phyloP scores from a whole-genome alignment of 768 basidiomycete species.

The Tremella yokohamensis region DNA sequence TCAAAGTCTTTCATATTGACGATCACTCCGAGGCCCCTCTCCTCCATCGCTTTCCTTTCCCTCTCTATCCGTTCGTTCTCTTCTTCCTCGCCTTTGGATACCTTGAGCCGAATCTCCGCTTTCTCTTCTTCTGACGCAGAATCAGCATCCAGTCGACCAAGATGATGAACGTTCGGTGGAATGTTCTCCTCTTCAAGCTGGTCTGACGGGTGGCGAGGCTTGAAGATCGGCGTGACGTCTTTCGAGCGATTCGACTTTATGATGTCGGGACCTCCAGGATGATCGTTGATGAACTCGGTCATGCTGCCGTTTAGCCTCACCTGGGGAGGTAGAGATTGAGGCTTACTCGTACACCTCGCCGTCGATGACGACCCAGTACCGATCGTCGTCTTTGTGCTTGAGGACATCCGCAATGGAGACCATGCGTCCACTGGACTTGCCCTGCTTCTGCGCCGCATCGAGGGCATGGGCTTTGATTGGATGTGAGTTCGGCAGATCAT shows the following conservation, averaged over 20 bases:
- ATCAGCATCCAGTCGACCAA: conserved; percentile 29
- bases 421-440: conserved; percentile 4
- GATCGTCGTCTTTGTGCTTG: conserved; percentile 27
- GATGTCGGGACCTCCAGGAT: conserved; percentile 45
- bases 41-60: conserved; percentile 44
- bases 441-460: not conserved
- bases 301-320: conserved; percentile 18
- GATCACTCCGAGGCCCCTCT: conserved; percentile 46
- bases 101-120: conserved; percentile 28
- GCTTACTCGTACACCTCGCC: conserved; percentile 45
- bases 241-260: conserved; percentile 36
- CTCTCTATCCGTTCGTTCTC: conserved; percentile 48
- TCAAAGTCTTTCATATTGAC: conserved; percentile 52
- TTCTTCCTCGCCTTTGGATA: conserved; percentile 35
- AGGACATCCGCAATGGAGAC: conserved; percentile 33
- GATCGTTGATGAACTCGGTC: conserved; percentile 45
- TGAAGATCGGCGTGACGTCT: conserved; percentile 45
- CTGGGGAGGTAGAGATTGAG: not conserved
- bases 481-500: no score
- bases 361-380: conserved; percentile 45
- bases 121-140: conserved; percentile 35
- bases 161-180: conserved; percentile 32
- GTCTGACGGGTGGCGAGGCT: conserved; percentile 43
- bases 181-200: conserved; percentile 43
- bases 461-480: no score